These are phyloP conservation scores for Phytophthora aleatoria DNA, from an alignment of 352 stramenopile species.

Conservation along the genomic window DNA sequence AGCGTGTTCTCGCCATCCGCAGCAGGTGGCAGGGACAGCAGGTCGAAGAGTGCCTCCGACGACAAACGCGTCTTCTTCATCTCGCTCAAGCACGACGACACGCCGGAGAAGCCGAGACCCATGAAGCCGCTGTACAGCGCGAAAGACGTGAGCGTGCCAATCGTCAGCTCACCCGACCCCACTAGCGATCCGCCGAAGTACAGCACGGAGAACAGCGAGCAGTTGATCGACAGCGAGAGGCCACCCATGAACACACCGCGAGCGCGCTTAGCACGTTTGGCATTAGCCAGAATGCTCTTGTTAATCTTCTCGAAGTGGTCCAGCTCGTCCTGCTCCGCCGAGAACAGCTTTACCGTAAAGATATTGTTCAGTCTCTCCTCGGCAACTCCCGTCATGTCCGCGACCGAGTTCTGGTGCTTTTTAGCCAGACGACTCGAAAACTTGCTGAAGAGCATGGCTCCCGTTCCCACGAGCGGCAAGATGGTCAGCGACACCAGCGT, in stretches of 20 bases:
- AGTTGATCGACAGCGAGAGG: constrained; percentile 88
- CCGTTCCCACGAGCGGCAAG: constrained; percentile 75
- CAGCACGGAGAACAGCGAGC: constrained; percentile 90
- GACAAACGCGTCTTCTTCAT: constrained; percentile 77
- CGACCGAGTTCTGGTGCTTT: constrained; percentile 79
- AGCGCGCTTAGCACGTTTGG: constrained; percentile 72
- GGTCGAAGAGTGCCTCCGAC: constrained; percentile 69
- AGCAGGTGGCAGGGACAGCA: constrained; percentile 58
- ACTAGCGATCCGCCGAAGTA: constrained; percentile 91
- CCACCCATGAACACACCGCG: constrained; percentile 91
- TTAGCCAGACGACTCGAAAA: constrained; percentile 80
- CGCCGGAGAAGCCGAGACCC: constrained; percentile 86
- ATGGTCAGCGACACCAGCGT: constrained; percentile 89
- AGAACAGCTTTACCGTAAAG: constrained; percentile 90
- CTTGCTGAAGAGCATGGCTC: constrained; percentile 86
- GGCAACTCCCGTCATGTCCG: constrained; percentile 77
- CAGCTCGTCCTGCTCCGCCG: constrained; percentile 74
- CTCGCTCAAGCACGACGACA: constrained; percentile 86
- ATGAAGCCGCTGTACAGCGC: constrained; percentile 92
- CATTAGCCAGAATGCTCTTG: constrained; percentile 65
- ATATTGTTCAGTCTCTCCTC: constrained; percentile 91
- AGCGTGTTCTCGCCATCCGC: constrained; percentile 49
- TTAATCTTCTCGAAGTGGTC: constrained; percentile 74
- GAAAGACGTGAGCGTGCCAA: constrained; percentile 91
- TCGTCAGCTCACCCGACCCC: constrained; percentile 84